These are phyloP conservation scores for Stagonosporopsis cucurbitacearum DNA, from an alignment of 2,329 filamentous ascomycete genomes.

Conservation along the genomic window DNA sequence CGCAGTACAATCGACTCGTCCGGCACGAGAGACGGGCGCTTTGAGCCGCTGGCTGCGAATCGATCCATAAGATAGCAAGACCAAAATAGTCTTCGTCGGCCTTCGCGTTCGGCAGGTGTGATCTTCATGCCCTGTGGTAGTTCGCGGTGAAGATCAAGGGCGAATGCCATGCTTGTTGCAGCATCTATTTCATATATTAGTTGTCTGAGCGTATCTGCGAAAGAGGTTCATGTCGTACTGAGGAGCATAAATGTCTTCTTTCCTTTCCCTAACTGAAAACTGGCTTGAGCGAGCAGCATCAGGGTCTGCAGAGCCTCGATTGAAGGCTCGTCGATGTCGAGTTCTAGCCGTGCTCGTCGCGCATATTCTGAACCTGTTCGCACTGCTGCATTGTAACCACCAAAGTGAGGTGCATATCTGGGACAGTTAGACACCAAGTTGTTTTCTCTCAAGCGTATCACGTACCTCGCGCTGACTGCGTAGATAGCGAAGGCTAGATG, in stretches of 20 bases:
- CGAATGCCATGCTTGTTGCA: slow-evolving; percentile 82
- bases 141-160: slow-evolving; percentile 81
- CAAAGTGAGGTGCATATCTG: slow-evolving; percentile 73
- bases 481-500: slow-evolving; percentile 61
- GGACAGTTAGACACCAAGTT: slow-evolving; percentile 46
- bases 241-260: slow-evolving; percentile 89
- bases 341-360: slow-evolving; percentile 68
- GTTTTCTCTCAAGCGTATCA: not conserved
- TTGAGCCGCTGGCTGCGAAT: slow-evolving; percentile 82
- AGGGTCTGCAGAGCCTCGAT: slow-evolving; percentile 79
- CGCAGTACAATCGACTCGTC: slow-evolving; percentile 79
- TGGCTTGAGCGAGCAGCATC: slow-evolving; percentile 76
- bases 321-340: slow-evolving; percentile 82
- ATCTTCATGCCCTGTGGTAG: slow-evolving; percentile 67
- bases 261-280: slow-evolving; percentile 77
- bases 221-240: slow-evolving; percentile 58
- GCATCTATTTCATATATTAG: slow-evolving; percentile 60
- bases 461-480: slow-evolving; percentile 55
- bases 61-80: slow-evolving; percentile 85
- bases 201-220: not conserved
- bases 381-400: slow-evolving; percentile 71
- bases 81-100: slow-evolving; percentile 83
- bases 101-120: slow-evolving; percentile 73
- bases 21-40: slow-evolving; percentile 77
- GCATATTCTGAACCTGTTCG: slow-evolving; percentile 76